Conservation (phyloP, 2,329 filamentous ascomycete genomes). For the Colletotrichum sp. region DNA sequence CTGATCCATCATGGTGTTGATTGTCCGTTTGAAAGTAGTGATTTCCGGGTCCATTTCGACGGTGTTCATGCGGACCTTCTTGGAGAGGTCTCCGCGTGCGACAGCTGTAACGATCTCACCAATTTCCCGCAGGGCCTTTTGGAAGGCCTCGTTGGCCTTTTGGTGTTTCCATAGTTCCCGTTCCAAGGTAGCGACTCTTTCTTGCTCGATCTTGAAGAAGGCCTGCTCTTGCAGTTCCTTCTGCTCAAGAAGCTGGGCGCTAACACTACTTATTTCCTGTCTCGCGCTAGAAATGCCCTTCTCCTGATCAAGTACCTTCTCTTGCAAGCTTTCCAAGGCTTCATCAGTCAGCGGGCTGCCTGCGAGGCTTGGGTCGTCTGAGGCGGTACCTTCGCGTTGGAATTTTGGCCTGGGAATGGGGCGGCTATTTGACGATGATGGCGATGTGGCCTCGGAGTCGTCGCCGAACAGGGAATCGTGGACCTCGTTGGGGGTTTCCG, state of each 20-base stretch:
- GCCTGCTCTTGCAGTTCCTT: slow-evolving; percentile 84
- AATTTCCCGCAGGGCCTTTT: slow-evolving; percentile 95
- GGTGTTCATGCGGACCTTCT: slow-evolving; percentile 94
- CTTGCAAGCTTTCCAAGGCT: slow-evolving; percentile 83
- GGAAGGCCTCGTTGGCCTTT: slow-evolving; percentile 97
- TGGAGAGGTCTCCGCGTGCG: slow-evolving; percentile 92
- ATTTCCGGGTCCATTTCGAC: slow-evolving; percentile 99
- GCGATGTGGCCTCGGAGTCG: slow-evolving; percentile 53
- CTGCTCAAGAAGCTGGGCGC: slow-evolving; percentile 84
- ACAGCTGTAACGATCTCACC: slow-evolving; percentile 97
- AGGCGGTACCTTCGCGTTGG: slow-evolving; percentile 25
- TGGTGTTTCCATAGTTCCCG: slow-evolving; percentile 96
- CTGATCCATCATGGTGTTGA: slow-evolving; percentile 99
- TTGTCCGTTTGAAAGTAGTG: slow-evolving; percentile 95
- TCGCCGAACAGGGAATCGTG: slow-evolving; percentile 68
- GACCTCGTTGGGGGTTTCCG: slow-evolving; percentile 83
- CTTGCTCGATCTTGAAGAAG: slow-evolving; percentile 81
- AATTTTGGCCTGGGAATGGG: slow-evolving; percentile 21
- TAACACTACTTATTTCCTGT: slow-evolving; percentile 84
- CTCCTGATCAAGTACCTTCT: slow-evolving; percentile 92
- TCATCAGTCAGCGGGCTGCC: slow-evolving; percentile 57
- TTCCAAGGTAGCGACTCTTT: slow-evolving; percentile 88
- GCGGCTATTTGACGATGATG: slow-evolving; percentile 46
- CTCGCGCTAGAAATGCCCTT: slow-evolving; percentile 89
- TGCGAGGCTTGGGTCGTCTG: slow-evolving; percentile 27